These are phyloP conservation scores for Podospora sp. DNA, from an alignment of 495 filamentous ascomycete genomes.

Conservation along the genomic window DNA sequence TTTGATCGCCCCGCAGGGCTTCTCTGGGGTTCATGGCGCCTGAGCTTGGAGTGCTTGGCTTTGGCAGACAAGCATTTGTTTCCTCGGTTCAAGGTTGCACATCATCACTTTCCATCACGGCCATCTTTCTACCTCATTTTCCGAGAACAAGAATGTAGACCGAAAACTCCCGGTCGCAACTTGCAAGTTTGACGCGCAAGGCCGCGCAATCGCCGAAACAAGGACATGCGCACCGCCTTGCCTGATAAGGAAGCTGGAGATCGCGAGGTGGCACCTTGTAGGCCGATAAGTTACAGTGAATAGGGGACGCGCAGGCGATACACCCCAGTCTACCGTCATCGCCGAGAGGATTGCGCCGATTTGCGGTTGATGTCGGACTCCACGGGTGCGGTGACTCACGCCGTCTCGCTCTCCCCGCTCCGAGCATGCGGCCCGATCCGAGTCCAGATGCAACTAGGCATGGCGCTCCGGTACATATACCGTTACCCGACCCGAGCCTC, in stretches of 20 bases:
- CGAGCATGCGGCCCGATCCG: background rate
- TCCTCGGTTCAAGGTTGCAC: too few relatives aligned
- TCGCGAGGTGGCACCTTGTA: too few relatives aligned
- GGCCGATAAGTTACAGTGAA: background rate
- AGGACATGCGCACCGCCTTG: background rate
- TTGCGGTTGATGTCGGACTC: background rate
- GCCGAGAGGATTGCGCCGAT: background rate
- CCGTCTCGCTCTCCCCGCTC: background rate
- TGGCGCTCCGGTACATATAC: too few relatives aligned
- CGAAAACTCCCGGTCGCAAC: too few relatives aligned
- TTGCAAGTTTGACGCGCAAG: too few relatives aligned
- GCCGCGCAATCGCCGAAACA: too few relatives aligned
- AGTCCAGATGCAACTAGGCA: background rate
- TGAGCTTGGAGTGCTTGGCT: too few relatives aligned
- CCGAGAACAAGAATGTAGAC: too few relatives aligned
- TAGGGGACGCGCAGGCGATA: background rate
- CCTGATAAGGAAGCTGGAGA: background rate
- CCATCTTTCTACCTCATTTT: too few relatives aligned
- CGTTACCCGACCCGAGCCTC: too few relatives aligned
- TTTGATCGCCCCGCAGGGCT: background rate
- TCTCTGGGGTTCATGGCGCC: background rate
- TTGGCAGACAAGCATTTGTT: too few relatives aligned
- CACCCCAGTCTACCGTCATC: background rate
- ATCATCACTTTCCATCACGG: too few relatives aligned
- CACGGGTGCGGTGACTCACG: background rate